Evolutionary conservation across 805 yeast genomes (phyloP).

Genomic region (Wickerhamomyces ciferrii): DNA sequence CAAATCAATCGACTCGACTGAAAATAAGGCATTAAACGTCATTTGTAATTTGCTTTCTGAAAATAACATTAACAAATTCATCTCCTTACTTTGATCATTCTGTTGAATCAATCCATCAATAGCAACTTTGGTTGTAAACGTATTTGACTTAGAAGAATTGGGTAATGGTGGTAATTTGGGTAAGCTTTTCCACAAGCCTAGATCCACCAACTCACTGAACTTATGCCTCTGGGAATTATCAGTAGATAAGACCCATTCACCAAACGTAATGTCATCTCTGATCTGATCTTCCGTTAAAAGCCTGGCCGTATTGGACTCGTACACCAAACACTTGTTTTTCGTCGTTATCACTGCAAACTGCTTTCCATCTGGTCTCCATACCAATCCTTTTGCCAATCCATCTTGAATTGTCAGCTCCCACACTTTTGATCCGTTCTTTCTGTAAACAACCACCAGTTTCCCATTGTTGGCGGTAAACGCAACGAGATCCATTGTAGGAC

Average conservation of each 20-base stretch:
- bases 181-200: conserved; percentile 26
- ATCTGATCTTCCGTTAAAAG: conserved; percentile 19
- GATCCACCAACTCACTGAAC: conserved; percentile 22
- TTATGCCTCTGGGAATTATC: conserved; percentile 1
- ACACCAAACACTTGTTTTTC: conserved; percentile 37
- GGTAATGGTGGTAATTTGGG: conserved; percentile 32
- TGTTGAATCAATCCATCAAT: conserved; percentile 23
- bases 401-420: conserved; percentile 37
- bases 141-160: conserved; percentile 7
- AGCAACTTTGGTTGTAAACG: conserved; percentile 21
- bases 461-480: conserved; percentile 43
- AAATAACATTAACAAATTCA: conserved; percentile 23
- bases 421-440: conserved; percentile 48
- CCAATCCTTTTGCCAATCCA: conserved; percentile 6
- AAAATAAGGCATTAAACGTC: conserved; percentile 28
- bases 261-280: conserved; percentile 7
- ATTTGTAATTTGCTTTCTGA: conserved; percentile 20
- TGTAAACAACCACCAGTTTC: conserved; percentile 41
- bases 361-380: conserved; percentile 36
- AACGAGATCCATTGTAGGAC: conserved; percentile 50
- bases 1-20: conserved; percentile 18
- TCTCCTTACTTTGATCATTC: conserved; percentile 12
- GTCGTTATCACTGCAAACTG: conserved; percentile 39
- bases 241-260: conserved; percentile 10
- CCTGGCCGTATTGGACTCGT: conserved; percentile 43